Conservation (phyloP, 306 rosid genomes). For the peach (Prunus persica) region DNA sequence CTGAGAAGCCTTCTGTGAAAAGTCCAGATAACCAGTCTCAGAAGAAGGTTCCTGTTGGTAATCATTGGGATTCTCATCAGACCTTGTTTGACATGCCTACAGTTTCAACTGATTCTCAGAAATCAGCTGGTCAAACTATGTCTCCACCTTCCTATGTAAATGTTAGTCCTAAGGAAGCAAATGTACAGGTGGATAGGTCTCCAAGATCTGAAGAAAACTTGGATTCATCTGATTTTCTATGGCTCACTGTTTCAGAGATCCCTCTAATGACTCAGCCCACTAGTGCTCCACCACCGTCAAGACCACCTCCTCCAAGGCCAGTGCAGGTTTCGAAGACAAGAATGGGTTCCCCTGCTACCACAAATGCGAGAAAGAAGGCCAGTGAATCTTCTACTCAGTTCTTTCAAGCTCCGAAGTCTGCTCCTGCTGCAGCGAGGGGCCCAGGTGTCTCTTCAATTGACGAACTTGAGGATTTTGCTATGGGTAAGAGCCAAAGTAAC, state of each 20-base stretch:
- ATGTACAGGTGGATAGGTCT: slow-evolving; percentile 52
- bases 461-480: slow-evolving; percentile 73
- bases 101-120: slow-evolving; percentile 53
- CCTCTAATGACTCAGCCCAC: slow-evolving; percentile 93
- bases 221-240: slow-evolving; percentile 62
- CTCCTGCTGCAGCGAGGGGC: slow-evolving; percentile 42
- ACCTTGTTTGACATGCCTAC: slow-evolving; percentile 58
- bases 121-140: slow-evolving; percentile 51
- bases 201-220: slow-evolving; percentile 58
- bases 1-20: slow-evolving; percentile 52
- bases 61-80: slow-evolving; percentile 54
- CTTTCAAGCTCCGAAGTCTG: slow-evolving; percentile 54
- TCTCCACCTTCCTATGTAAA: slow-evolving; percentile 62
- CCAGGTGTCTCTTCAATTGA: slow-evolving; percentile 57
- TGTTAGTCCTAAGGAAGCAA: slow-evolving; percentile 40
- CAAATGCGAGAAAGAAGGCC: slow-evolving; percentile 57
- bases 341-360: slow-evolving; percentile 38
- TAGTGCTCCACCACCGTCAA: slow-evolving; percentile 96
- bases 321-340: slow-evolving; percentile 59
- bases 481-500: slow-evolving; percentile 50
- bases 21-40: slow-evolving; percentile 57
- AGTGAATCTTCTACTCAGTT: slow-evolving; percentile 50
- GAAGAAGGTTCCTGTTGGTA: slow-evolving; percentile 49
- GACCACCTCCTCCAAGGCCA: slow-evolving; percentile 98
- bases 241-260: slow-evolving; percentile 94